A percentile compares a stretch with the other conserved stretches of the same genome.
Evolutionary conservation across 768 basidiomycete genomes (phyloP).

Genomic region (Exidia glandulosa): DNA sequence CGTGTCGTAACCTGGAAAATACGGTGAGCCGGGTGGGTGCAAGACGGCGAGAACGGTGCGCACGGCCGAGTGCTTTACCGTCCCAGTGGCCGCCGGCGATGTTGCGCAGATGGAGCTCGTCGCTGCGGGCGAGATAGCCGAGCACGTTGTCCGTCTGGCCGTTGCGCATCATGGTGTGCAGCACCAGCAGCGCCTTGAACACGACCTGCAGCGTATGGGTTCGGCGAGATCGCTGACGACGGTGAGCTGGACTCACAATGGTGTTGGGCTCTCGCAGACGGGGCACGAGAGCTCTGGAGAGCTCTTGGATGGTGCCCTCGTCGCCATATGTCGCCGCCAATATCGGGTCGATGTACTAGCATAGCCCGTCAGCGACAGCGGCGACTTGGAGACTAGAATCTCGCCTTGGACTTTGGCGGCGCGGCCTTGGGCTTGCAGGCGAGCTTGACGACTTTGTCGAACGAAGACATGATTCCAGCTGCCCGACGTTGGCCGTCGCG

Average conservation of each 20-base stretch:
- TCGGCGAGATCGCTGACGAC: neutral
- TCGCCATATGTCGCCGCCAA: slow-evolving; percentile 95
- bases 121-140: slow-evolving; percentile 66
- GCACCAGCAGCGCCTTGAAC: slow-evolving; percentile 93
- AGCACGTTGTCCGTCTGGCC: slow-evolving; percentile 94
- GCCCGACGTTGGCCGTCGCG: no score
- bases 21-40: neutral
- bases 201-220: slow-evolving; percentile 48
- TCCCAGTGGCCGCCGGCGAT: slow-evolving; percentile 81
- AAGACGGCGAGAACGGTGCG: neutral
- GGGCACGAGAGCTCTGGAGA: slow-evolving; percentile 77
- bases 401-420: slow-evolving; percentile 88
- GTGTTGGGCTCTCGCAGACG: slow-evolving; percentile 86
- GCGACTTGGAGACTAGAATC: slow-evolving; percentile 6
- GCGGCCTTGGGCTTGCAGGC: slow-evolving; percentile 97
- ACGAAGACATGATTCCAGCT: slow-evolving; percentile 1
- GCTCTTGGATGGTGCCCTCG: slow-evolving; percentile 86
- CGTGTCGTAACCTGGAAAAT: slow-evolving; percentile 59
- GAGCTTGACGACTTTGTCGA: slow-evolving; percentile 72
- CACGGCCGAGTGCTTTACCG: slow-evolving; percentile 37
- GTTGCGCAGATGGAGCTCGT: slow-evolving; percentile 72
- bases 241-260: slow-evolving; percentile 53
- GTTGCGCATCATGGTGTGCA: slow-evolving; percentile 94
- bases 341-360: slow-evolving; percentile 90
- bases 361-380: neutral